Conservation (phyloP, 2,329 filamentous ascomycete genomes). For the Boeremia exigua region DNA sequence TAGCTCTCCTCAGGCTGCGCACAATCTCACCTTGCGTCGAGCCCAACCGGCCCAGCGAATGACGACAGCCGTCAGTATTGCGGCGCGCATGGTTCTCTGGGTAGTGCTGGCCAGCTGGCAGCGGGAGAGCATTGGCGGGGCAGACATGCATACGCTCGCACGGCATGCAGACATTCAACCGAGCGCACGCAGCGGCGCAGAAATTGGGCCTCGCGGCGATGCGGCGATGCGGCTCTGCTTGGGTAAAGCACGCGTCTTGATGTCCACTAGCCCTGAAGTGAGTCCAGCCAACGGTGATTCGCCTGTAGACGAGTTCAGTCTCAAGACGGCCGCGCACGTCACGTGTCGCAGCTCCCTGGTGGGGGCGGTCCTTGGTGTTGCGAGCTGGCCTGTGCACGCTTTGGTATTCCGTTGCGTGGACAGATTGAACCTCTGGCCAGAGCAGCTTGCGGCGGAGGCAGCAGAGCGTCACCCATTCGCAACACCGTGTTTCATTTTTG, state of each 20-base stretch:
- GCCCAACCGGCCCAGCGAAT: conserved; percentile 39
- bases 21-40: conserved; percentile 47
- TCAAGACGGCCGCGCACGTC: conserved; percentile 6
- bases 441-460: conserved; percentile 38
- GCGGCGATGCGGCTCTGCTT: conserved; percentile 34
- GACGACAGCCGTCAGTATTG: conserved; percentile 40
- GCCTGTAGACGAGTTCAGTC: not conserved
- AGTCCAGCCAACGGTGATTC: conserved; percentile 6
- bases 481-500: conserved; percentile 30
- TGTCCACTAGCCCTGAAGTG: conserved; percentile 8
- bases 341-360: conserved; percentile 20
- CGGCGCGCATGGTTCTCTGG: conserved; percentile 38
- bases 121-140: conserved; percentile 40
- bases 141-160: conserved; percentile 26
- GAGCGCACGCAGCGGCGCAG: conserved; percentile 33
- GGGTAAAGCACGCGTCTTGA: conserved; percentile 1
- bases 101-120: conserved; percentile 47
- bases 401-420: conserved; percentile 36
- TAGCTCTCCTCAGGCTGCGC: conserved; percentile 44
- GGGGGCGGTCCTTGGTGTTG: conserved; percentile 4
- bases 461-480: conserved; percentile 29
- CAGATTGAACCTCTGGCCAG: conserved; percentile 47
- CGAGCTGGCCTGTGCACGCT: not conserved
- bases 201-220: conserved; percentile 23
- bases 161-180: conserved; percentile 23